Base-by-base conservation (phyloP, 2,329 filamentous ascomycete genomes). In the Proliferodiscus dingleyae region DNA sequence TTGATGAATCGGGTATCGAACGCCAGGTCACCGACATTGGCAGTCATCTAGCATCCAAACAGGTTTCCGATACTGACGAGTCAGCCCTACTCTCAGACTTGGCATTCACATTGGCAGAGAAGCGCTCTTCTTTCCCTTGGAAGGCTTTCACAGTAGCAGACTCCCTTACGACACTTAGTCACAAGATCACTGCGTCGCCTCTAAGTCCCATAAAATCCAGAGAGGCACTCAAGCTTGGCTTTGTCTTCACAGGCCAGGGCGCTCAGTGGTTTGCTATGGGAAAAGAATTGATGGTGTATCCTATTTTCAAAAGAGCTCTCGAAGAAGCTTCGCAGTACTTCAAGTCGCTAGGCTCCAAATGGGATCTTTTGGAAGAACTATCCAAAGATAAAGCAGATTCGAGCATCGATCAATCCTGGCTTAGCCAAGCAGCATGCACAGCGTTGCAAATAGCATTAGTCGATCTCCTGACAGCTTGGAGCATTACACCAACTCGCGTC, bases 381-480 rank as follows among this genome's bases (percentile, higher is more conserved):
- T 37, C 45, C 21, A 64, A 60, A 37, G 58, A 66, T 41, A 63
- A 57, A 3, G 52, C 62, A 7, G 55, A 61, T 1, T 65, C 66
- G 0, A 54, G 56, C 15, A 58, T 73, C 3, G 46, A 41, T n/a
- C 39, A 65, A 22, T 66, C 70, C 1, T 60, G 70, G 39, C 64
- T 73, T 43, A 67, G 64, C 11, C 69, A 72, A 51, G 69, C 71
- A 49, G 60, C 66, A 61, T 71, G 65, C 47, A 72, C 70, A 0
- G 70, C 72, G 0, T 50, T 77, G 2, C 74, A 78, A 53, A 57
- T 78, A 2, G 57, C 66, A 1, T 53, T 77, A 3, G 65, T 68
- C 0, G 62, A 69, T 13, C 59, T 77, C 3, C 59, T 78, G 1
- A 33, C 63, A 16, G 66, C 67, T 2, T 74, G 68, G 65, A 64